A percentile compares a stretch with the other conserved stretches of the same genome.
Evolutionary conservation across 1,284 basidiomycete genomes (phyloP).

Genomic region (Amylostereum areolatum): DNA sequence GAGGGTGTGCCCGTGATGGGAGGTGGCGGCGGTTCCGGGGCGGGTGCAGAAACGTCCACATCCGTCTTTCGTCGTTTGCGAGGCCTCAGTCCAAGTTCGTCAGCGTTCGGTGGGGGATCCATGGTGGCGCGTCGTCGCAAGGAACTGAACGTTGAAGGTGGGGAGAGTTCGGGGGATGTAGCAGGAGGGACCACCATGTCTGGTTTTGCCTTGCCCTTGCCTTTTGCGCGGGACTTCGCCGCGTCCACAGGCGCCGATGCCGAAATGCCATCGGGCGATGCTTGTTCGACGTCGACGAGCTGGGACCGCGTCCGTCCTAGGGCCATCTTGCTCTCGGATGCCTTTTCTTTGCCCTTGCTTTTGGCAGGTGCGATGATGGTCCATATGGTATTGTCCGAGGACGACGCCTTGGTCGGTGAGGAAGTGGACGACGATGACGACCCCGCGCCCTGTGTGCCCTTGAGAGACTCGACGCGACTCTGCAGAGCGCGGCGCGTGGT

Average conservation of each 20-base stretch:
- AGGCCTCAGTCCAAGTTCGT: slow-evolving; percentile 4
- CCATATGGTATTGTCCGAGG: slow-evolving; percentile 18
- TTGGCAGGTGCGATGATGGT: slow-evolving; percentile 19
- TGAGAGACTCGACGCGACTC: slow-evolving; percentile 42
- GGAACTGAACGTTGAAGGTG: not conserved
- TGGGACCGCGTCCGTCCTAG: too few relatives aligned
- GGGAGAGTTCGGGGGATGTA: not conserved
- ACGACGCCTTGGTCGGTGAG: slow-evolving; percentile 1
- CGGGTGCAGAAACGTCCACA: not conserved
- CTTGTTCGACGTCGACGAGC: too few relatives aligned
- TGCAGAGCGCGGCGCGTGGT: slow-evolving; percentile 55
- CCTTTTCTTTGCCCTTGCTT: slow-evolving; percentile 19
- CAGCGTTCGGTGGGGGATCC: not conserved
- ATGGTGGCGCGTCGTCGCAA: not conserved
- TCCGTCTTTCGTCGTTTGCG: slow-evolving; percentile 23
- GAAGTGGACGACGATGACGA: slow-evolving; percentile 14
- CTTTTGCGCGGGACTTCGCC: not conserved
- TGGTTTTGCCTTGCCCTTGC: not conserved
- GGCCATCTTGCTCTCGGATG: too few relatives aligned
- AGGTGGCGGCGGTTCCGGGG: too few relatives aligned
- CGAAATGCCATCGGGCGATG: not conserved
- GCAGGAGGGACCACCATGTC: not conserved
- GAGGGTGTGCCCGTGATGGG: too few relatives aligned
- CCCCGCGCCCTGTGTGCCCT: slow-evolving; percentile 17
- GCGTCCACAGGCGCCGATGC: not conserved